Evolutionary conservation across 2,329 filamentous ascomycete genomes (phyloP), one percentile per base, ranked within the genome.

Genomic region (Clarireedia hainanense): DNA sequence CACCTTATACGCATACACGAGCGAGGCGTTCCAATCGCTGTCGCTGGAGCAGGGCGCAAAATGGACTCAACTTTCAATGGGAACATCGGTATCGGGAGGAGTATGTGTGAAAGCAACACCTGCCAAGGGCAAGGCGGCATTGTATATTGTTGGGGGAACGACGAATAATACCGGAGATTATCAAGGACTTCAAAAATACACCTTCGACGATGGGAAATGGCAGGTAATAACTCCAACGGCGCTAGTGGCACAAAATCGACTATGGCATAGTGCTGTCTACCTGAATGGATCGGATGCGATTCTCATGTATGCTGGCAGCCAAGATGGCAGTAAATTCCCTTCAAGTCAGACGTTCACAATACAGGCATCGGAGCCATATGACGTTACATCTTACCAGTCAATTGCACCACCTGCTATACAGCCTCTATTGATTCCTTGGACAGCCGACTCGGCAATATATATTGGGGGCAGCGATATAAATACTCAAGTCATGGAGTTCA

Each of bases 1-100:
- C 70, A 90, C 84, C 12, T 81, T 97, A 52, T 97, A 95, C 74
- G 84, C 88, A 47, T 95, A 89, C 70, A 89, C 89, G 5, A 73
- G 83, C 7, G 73, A 81, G 47, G 88, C 83, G 27, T 91, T 97
- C 65, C 81, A 91, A 69, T 86, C 87, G 7, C 72, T 97, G 61
- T 72, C 77, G 12, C 73, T 97, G 60, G 73, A 80, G 60, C 72
- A 83, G 61, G 87, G 87, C 50, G 87, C 83, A 49, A 72, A 81
- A 72, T 96, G 92, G 92, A 74, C 79, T 60, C 69, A 76, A 62
- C 70, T 94, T 62, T 66, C 77, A 0, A 79, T 78, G 68, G 89
- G 89, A 49, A 78, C 85, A 58, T 75, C 83, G 17, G 88, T 96
- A 23, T 83, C 81, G 1, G 89, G 88, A 47, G 89, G 81, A 42